Percentiles rank a stretch among this genome's conserved stretches.
Evolutionary conservation across 306 rosid genomes (phyloP).

Genomic region (Vigna mungo): DNA sequence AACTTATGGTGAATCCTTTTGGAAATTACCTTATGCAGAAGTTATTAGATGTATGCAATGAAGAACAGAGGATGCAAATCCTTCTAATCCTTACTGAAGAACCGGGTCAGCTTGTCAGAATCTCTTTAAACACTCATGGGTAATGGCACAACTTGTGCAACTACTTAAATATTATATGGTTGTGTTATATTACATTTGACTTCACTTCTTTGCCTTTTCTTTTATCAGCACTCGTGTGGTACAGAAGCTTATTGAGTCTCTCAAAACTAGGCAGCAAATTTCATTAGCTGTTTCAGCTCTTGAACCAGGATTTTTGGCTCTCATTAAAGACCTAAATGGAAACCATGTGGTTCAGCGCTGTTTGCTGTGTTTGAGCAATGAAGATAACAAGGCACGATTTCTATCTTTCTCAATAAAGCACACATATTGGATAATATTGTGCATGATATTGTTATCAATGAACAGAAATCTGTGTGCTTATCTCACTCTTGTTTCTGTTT

Average conservation of each 20-base stretch:
- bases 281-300: slow-evolving; percentile 56
- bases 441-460: background rate
- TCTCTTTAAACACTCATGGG: slow-evolving; percentile 70
- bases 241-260: slow-evolving; percentile 71
- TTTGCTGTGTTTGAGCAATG: slow-evolving; percentile 60
- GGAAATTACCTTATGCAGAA: slow-evolving; percentile 68
- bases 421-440: slow-evolving; percentile 8
- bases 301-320: slow-evolving; percentile 65
- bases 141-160: slow-evolving; percentile 32
- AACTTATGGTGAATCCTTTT: slow-evolving; percentile 62
- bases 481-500: slow-evolving; percentile 1
- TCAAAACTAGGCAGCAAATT: slow-evolving; percentile 60
- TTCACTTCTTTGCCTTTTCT: slow-evolving; percentile 2
- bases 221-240: slow-evolving; percentile 66
- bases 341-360: slow-evolving; percentile 74
- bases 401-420: slow-evolving; percentile 11
- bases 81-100: slow-evolving; percentile 52
- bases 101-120: slow-evolving; percentile 59
- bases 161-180: slow-evolving; percentile 20
- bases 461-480: background rate
- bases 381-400: slow-evolving; percentile 57
- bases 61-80: slow-evolving; percentile 59
- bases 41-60: slow-evolving; percentile 63
- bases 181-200: slow-evolving; percentile 14
- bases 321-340: slow-evolving; percentile 67